Percentiles rank a stretch among this genome's conserved stretches.
These are phyloP conservation scores for Eucalyptus lansdowneana DNA, from an alignment of 345 rosid species.

Conservation along the genomic window DNA sequence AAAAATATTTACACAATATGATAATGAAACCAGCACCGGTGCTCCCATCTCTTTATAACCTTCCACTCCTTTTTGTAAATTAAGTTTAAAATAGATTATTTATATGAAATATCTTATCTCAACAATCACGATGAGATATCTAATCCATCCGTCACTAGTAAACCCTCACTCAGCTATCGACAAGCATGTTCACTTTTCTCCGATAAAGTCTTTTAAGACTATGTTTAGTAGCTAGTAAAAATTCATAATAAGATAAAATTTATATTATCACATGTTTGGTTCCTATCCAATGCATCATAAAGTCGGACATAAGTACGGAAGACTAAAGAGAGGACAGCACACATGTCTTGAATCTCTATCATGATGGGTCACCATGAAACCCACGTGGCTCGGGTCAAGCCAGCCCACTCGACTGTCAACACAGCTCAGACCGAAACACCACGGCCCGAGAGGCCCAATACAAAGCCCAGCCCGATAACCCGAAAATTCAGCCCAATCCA, in stretches of 20 bases:
- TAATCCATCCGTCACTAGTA: no score
- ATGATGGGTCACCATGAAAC: background rate
- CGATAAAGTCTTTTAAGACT: fast-evolving
- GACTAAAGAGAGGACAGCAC: background rate
- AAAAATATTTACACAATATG: fast-evolving
- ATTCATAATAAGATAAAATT: background rate
- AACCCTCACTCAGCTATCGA: fast-evolving
- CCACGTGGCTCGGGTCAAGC: background rate
- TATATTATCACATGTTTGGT: background rate
- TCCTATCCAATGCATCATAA: background rate
- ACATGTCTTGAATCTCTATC: background rate
- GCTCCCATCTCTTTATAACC: background rate
- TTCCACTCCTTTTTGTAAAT: background rate
- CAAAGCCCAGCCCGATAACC: background rate
- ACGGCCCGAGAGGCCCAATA: background rate
- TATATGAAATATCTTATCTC: no score
- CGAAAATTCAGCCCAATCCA: background rate
- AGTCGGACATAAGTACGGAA: no score
- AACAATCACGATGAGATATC: fast-evolving
- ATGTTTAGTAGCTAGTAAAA: no score
- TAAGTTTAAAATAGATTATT: no score
- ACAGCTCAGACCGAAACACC: background rate
- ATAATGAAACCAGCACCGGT: no score
- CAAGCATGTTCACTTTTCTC: no score
- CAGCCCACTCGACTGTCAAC: background rate